These are phyloP conservation scores for Ampelocalamus luodianensis DNA, from an alignment of 176 grass and related monocot species.

Conservation along the genomic window DNA sequence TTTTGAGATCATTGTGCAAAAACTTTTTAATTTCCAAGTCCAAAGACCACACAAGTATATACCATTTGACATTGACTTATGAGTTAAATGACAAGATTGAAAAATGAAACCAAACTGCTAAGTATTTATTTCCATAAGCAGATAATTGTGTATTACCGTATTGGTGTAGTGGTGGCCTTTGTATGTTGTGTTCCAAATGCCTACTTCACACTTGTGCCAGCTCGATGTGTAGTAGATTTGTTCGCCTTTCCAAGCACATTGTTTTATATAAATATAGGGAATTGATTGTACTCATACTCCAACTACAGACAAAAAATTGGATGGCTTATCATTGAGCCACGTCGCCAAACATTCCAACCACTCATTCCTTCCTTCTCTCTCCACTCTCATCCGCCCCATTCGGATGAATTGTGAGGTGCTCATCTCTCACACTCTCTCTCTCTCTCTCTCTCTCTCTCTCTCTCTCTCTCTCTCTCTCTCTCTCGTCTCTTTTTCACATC, in stretches of 20 bases:
- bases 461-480: no score
- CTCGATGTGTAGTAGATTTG: background rate
- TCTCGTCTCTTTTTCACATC: no score
- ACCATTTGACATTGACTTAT: background rate
- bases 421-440: no score
- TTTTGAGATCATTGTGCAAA: background rate
- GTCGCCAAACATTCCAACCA: no score
- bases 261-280: background rate
- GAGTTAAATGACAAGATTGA: background rate
- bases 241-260: background rate
- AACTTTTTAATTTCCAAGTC: background rate
- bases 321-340: no score
- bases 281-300: no score
- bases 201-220: background rate
- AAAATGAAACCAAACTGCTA: background rate
- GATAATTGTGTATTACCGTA: background rate
- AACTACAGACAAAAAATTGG: no score
- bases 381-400: no score
- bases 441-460: no score
- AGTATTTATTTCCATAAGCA: background rate
- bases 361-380: no score
- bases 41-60: background rate
- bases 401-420: no score
- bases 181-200: background rate
- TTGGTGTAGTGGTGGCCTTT: background rate